Base-by-base conservation (phyloP, 129 eudicot genomes). In the Apium graveolens region DNA sequence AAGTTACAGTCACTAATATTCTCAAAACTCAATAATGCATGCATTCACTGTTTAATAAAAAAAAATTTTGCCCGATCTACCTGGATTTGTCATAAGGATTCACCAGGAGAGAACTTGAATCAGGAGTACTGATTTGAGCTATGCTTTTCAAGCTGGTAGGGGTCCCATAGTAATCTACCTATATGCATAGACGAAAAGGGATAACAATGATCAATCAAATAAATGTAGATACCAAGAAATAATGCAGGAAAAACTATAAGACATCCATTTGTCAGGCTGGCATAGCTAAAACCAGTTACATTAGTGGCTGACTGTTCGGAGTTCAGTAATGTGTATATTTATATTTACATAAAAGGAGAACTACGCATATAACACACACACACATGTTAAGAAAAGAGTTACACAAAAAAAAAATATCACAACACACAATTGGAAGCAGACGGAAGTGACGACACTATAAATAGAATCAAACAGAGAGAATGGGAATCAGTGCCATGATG, bases 51-150 rank as follows among this genome's bases (percentile, higher is more conserved):
- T 96, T 0, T 9, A 2, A 94, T 0, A 16, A 35, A 73, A 0
- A 18, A 2, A 2, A 20, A 4, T 27, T 51, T 45, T 65, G 26
- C 24, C 27, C 51, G n/a, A 65, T 27, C 0, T 82, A 94, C 99
- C 97, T 90, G 83, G 99, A 96, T 87, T 96, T 96, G 93, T 96
- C 99, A 81, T 87, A 96, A 43, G 99, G 99, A 20, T 90, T 86
- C 60, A 96, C 90, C 85, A 96, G 46, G 49, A 96, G 83, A 81
- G 99, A 96, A 77, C 90, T 86, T 1, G 99, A 81, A 84, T 96
- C 97, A 16, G 99, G 99, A 78, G 95, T 92, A 78, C 91, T 96
- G 81, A 96, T 90, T 86, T 96, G 99, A 43, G 99, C 99, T 76
- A 96, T 90, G 83, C 91, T 90, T 87, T 89, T 92, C 87, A 96